phyloP scores from a whole-genome alignment of 2,329 filamentous ascomycete genomes.

The Colletotrichum abscissum region DNA sequence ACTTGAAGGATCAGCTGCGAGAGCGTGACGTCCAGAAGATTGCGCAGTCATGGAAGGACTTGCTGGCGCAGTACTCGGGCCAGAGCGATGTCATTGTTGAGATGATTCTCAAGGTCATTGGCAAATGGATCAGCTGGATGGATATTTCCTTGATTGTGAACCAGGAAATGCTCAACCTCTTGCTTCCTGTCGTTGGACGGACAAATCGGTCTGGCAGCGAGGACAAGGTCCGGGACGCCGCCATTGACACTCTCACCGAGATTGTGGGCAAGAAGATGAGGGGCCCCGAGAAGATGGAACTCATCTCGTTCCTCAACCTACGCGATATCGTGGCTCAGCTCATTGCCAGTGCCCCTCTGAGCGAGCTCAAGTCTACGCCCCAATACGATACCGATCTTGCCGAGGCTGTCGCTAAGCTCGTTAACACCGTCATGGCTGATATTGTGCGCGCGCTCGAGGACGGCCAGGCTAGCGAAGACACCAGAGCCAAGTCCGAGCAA shows the following conservation, averaged over 20 bases:
- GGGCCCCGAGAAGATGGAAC: conserved; percentile 88
- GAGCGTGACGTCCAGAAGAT: conserved; percentile 90
- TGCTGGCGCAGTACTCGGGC: conserved; percentile 81
- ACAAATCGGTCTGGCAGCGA: conserved; percentile 69
- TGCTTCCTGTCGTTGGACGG: conserved; percentile 90
- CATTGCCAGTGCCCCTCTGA: conserved; percentile 82
- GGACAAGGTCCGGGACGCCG: conserved; percentile 88
- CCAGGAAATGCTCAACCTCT: conserved; percentile 83
- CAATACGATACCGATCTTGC: conserved; percentile 96
- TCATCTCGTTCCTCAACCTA: conserved; percentile 92
- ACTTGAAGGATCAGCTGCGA: conserved; percentile 91
- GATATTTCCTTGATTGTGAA: conserved; percentile 96
- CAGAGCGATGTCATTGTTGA: conserved; percentile 81
- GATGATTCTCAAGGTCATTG: conserved; percentile 90
- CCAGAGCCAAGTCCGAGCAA: conserved; percentile 80
- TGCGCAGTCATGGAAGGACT: conserved; percentile 89
- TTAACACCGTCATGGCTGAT: conserved; percentile 90
- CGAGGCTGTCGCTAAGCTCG: conserved; percentile 93
- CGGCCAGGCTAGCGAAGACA: conserved; percentile 67
- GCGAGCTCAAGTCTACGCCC: conserved; percentile 81
- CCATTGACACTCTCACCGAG: conserved; percentile 94
- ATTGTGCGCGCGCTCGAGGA: conserved; percentile 89
- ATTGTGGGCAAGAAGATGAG: conserved; percentile 99
- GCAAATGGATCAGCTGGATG: conserved; percentile 99
- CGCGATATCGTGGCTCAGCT: conserved; percentile 87